Base-by-base conservation (phyloP, 345 rosid species). In the Pseudoturritis turrita region DNA sequence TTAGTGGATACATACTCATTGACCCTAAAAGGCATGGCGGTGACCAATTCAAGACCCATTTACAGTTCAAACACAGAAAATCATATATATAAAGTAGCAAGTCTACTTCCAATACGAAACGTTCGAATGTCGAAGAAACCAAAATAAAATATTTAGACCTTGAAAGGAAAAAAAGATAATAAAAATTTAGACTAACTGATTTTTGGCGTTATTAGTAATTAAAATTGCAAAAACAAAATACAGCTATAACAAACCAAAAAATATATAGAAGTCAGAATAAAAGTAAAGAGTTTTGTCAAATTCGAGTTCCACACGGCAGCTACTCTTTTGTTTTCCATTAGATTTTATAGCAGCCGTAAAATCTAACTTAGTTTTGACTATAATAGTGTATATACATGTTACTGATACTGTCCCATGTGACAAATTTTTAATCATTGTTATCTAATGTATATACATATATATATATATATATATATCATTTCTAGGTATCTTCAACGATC, bases 301-400 rank as follows among this genome's bases (percentile, higher is more conserved):
- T 71, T 79, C 55, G 79, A 81, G 75, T 81, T 77, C 77, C 69
- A 74, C 85, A 84, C 88, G 87, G 75, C 80, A 83, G 23, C 54
- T 68, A 60, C 81, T 79, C 71, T 64, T 55, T 69, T 62, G 68
- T 68, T 76, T 59, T 44, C 14, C 58, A 45, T 11, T 33, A 68
- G 70, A 75, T 68, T 36, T 15, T 29, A 25, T 25, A 76, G 60
- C 61, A 70, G 65, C 65, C 75, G 65, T 69, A 67, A 66, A 59
- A 75, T 61, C 69, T 35, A 43, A 23, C 68, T 49, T 61, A 26
- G 26, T 47, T 54, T 73, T 64, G 58, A 73, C 65, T 66, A 18
- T 60, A 18, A 37, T 14, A 37, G 60, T 28, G 15, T 54, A 13
- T 10, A 44, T 10, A n/a, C 36, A 19, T 33, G 23, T 49, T 39